A percentile compares a stretch with the other conserved stretches of the same genome.
These are phyloP conservation scores for Solanum chmielewskii DNA, from an alignment of 257 asterid genomes.

Conservation along the genomic window DNA sequence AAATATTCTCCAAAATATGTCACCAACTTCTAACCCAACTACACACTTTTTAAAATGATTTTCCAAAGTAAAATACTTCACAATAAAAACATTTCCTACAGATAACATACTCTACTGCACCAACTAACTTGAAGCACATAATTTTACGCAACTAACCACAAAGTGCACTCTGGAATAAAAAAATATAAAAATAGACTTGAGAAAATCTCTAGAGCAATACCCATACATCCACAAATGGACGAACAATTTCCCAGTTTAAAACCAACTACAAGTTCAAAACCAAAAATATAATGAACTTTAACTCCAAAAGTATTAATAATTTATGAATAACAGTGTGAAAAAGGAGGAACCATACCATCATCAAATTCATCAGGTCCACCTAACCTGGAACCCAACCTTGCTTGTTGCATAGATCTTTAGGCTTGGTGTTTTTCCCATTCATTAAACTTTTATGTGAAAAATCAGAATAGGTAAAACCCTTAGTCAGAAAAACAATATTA, in stretches of 20 bases:
- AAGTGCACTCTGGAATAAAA: neutral
- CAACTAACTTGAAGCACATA: neutral
- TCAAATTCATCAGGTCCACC: constrained; percentile 70
- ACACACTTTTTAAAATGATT: neutral
- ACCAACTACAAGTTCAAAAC: neutral
- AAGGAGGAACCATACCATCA: constrained; percentile 88
- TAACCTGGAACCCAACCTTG: constrained; percentile 62
- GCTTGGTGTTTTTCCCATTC: constrained; percentile 89
- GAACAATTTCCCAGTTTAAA: neutral
- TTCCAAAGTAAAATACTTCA: neutral
- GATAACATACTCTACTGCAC: neutral
- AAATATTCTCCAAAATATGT: neutral
- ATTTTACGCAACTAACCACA: neutral
- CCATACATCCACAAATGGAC: neutral
- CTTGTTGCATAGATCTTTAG: constrained; percentile 85
- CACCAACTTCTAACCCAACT: neutral
- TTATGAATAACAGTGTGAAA: constrained; percentile 26
- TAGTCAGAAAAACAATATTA: neutral
- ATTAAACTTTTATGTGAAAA: neutral
- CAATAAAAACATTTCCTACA: too few relatives aligned
- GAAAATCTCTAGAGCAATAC: neutral
- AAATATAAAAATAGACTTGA: neutral
- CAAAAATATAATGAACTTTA: neutral
- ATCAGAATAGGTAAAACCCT: neutral
- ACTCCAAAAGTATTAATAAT: neutral